A percentile compares a stretch with the other conserved stretches of the same genome.
Evolutionary conservation across 345 rosid species (phyloP).

Genomic region (Citrus australasica): DNA sequence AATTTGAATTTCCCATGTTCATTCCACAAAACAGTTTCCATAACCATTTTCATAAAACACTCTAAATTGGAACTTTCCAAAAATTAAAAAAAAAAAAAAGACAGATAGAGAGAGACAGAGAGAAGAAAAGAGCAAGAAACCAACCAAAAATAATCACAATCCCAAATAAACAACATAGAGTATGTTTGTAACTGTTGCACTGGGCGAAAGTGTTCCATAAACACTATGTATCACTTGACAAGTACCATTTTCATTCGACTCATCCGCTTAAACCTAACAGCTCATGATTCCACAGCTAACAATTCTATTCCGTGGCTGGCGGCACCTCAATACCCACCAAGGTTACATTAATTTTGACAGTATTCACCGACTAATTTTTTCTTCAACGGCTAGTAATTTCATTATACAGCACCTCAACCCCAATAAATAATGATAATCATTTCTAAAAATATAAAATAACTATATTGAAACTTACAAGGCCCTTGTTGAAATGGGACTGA

Average conservation of each 20-base stretch:
- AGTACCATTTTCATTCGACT: background rate
- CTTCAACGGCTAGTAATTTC: background rate
- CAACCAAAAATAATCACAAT: background rate
- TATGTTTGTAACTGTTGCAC: background rate
- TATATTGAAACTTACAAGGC: constrained; percentile 50
- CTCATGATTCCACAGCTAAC: too few species aligned
- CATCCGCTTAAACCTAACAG: too few species aligned
- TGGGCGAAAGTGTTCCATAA: background rate
- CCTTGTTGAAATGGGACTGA: constrained; percentile 81
- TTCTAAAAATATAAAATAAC: background rate
- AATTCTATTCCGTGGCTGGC: too few species aligned
- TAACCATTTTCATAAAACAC: background rate
- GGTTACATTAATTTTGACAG: too few species aligned
- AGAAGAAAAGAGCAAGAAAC: background rate
- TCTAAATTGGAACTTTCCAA: background rate
- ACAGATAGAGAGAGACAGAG: too few species aligned
- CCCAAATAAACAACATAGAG: background rate
- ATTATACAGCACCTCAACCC: background rate
- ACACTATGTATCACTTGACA: background rate
- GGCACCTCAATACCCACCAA: too few species aligned
- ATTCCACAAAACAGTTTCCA: background rate
- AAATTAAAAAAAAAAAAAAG: too few species aligned
- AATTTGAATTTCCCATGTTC: background rate
- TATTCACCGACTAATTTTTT: too few species aligned
- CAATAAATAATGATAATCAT: background rate